A percentile compares a stretch with the other conserved stretches of the same genome.
Conservation (phyloP, 495 filamentous ascomycete species). For the Halenospora varia region DNA sequence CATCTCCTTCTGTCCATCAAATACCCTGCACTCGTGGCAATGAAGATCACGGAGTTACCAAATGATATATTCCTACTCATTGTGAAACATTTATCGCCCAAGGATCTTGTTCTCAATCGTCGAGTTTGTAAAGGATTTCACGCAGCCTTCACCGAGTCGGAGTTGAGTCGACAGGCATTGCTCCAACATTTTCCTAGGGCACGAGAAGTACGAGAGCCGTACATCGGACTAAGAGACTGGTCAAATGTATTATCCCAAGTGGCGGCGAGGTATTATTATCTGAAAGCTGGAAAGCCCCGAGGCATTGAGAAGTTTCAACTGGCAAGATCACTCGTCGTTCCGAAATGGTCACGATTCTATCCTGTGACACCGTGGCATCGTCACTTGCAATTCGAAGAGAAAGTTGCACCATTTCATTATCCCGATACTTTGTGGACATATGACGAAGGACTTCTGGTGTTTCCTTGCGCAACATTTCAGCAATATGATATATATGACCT, state of each 20-base stretch:
- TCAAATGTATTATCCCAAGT: slow-evolving; percentile 47
- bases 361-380: slow-evolving; percentile 54
- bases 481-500: slow-evolving; percentile 53
- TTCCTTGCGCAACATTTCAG: slow-evolving; percentile 38
- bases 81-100: slow-evolving; percentile 44
- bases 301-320: slow-evolving; percentile 43
- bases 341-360: slow-evolving; percentile 33
- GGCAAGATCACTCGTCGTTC: slow-evolving; percentile 25
- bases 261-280: slow-evolving; percentile 51
- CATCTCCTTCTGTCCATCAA: too few relatives aligned
- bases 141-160: slow-evolving; percentile 46
- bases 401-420: slow-evolving; percentile 41
- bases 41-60: slow-evolving; percentile 48
- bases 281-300: slow-evolving; percentile 44
- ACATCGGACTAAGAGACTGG: slow-evolving; percentile 29
- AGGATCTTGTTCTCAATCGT: slow-evolving; percentile 50
- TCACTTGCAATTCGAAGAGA: slow-evolving; percentile 44
- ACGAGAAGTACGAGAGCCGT: slow-evolving; percentile 44
- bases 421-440: slow-evolving; percentile 57
- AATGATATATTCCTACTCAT: slow-evolving; percentile 51
- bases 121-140: slow-evolving; percentile 52
- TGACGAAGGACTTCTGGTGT: slow-evolving; percentile 57
- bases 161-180: slow-evolving; percentile 41
- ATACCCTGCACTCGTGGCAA: slow-evolving; percentile 5
- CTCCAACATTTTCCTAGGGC: slow-evolving; percentile 50